These are phyloP conservation scores for Chromera velia DNA, from an alignment of 73 alveolate genomes.

Conservation along the genomic window DNA sequence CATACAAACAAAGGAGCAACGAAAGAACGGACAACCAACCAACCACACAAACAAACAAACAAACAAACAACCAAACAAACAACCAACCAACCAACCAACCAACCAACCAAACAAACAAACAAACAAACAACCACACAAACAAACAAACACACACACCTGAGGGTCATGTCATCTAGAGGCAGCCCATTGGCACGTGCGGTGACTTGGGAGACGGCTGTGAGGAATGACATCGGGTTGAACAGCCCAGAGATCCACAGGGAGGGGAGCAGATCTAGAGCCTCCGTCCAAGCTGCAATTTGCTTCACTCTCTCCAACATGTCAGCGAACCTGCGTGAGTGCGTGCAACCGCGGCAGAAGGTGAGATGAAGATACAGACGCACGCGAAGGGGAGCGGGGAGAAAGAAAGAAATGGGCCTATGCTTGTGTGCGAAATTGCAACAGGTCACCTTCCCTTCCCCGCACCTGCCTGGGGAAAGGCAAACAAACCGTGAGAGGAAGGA, in stretches of 20 bases:
- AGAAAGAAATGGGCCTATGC: too few relatives aligned
- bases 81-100: too few relatives aligned
- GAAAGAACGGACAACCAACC: background rate
- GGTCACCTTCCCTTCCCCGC: too few relatives aligned
- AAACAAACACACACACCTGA: background rate
- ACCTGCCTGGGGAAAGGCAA: too few relatives aligned
- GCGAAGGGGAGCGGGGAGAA: too few relatives aligned
- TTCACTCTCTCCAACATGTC: constrained; percentile 69
- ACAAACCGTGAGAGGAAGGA: too few relatives aligned
- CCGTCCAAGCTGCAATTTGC: constrained; percentile 83
- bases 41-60: too few relatives aligned
- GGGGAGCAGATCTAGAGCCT: constrained; percentile 78
- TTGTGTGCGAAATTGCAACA: too few relatives aligned
- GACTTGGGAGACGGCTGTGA: constrained; percentile 88
- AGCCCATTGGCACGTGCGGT: constrained; percentile 80
- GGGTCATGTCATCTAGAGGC: constrained; percentile 86
- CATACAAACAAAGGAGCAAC: background rate
- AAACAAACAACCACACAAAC: background rate
- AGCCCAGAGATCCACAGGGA: constrained; percentile 81
- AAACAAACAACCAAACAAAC: too few relatives aligned
- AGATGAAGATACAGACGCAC: too few relatives aligned
- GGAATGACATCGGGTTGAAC: constrained; percentile 94
- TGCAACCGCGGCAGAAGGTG: too few relatives aligned
- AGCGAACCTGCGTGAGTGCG: constrained; percentile 12
- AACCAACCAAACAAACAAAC: background rate